Percentiles rank a stretch among this genome's conserved stretches.
Conservation (phyloP, 2,329 filamentous ascomycete species). For the Dactylellina leptospora region DNA sequence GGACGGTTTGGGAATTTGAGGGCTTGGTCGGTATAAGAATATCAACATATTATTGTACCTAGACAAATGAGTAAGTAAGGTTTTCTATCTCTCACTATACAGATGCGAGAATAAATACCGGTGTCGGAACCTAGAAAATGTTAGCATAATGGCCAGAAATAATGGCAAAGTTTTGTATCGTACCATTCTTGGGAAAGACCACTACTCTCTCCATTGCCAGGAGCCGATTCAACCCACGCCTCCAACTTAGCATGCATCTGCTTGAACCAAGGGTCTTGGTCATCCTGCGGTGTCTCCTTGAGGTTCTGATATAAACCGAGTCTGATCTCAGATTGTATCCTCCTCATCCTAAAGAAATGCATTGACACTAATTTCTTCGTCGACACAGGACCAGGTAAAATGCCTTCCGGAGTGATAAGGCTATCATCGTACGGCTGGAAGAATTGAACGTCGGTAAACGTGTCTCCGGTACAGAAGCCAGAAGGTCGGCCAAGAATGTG, state of each 20-base stretch:
- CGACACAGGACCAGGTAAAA: constrained; percentile 73
- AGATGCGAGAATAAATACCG: constrained; percentile 54
- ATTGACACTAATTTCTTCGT: constrained; percentile 88
- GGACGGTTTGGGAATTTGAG: constrained; percentile 87
- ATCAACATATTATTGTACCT: constrained; percentile 88
- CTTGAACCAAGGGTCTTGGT: constrained; percentile 85
- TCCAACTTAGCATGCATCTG: constrained; percentile 80
- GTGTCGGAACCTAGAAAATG: constrained; percentile 67
- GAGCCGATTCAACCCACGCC: constrained; percentile 79
- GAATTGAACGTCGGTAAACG: constrained; percentile 84
- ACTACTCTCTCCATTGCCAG: constrained; percentile 73
- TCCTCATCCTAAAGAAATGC: constrained; percentile 90
- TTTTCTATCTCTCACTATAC: constrained; percentile 66
- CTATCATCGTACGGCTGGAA: constrained; percentile 84
- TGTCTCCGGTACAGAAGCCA: constrained; percentile 81
- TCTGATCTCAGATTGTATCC: constrained; percentile 86
- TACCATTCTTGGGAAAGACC: constrained; percentile 84
- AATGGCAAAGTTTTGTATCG: constrained; percentile 58
- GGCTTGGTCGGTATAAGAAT: constrained; percentile 87
- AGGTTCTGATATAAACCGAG: constrained; percentile 87
- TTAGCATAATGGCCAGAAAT: constrained; percentile 53
- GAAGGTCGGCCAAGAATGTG: constrained; percentile 88
- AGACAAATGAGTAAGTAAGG: constrained; percentile 24
- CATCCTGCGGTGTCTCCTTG: constrained; percentile 76
- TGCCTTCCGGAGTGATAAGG: constrained; percentile 80